Percentiles rank a stretch among this genome's conserved stretches.
Evolutionary conservation across 139 green algal species (phyloP).

Genomic region (Chlorella sp.): DNA sequence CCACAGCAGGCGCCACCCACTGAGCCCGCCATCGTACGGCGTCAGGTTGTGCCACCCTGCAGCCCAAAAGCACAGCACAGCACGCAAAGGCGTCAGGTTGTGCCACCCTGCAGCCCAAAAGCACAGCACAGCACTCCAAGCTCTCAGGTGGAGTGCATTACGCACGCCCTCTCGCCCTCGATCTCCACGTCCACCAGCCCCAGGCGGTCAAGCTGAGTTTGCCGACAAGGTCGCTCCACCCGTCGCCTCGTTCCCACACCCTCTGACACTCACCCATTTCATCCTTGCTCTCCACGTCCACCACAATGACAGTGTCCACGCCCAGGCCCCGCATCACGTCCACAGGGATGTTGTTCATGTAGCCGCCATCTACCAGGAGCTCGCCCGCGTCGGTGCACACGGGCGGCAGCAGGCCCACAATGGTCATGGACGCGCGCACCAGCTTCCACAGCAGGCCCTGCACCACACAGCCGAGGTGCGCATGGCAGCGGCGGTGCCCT

Average conservation of each 20-base stretch:
- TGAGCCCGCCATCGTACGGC: conserved; percentile 60
- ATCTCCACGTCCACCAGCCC: no score
- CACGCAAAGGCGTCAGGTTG: conserved; percentile 50
- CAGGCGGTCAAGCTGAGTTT: neutral
- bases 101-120: conserved; percentile 38
- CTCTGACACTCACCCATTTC: conserved; percentile 18
- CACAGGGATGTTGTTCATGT: conserved; percentile 66
- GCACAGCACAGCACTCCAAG: conserved; percentile 15
- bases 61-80: neutral
- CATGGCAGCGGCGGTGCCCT: no score
- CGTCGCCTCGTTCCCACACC: neutral
- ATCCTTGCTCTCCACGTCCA: conserved; percentile 79
- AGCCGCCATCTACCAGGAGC: conserved; percentile 74
- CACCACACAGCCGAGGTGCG: no score
- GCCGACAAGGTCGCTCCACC: neutral
- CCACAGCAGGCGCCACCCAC: conserved; percentile 72
- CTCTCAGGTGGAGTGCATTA: no score
- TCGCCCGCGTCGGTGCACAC: conserved; percentile 51
- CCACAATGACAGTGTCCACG: conserved; percentile 61
- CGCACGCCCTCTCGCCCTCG: no score
- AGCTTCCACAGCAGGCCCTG: conserved; percentile 34
- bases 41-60: conserved; percentile 57
- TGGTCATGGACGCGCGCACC: conserved; percentile 69
- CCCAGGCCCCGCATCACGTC: conserved; percentile 60
- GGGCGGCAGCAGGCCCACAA: conserved; percentile 73